Evolutionary conservation across 2,329 filamentous ascomycete species (phyloP), one percentile per base, ranked within the genome.

Genomic region (Neonectria punicea): DNA sequence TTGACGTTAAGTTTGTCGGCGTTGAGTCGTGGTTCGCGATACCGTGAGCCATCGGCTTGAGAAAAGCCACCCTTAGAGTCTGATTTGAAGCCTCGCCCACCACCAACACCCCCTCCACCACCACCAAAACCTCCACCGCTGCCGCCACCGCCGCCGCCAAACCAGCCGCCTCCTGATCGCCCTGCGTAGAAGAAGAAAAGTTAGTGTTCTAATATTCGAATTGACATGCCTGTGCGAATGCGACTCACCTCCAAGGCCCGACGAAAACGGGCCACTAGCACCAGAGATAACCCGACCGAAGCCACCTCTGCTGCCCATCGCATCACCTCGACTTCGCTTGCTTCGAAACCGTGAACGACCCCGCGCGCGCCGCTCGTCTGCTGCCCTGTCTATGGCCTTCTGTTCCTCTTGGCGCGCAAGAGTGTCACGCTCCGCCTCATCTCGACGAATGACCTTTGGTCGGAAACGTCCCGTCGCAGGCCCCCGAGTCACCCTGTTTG

Each of bases 1-100:
- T 82, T 77, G 53, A 75, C 72, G 69, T 85, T 85, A 53, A 89
- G 84, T 61, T 83, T 81, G 70, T 89, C 86, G 68, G 86, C 84
- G 69, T 89, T 87, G 73, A 89, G 85, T 75, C 87, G 79, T 36
- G 80, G 70, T 66, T 87, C 84, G 63, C 80, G 77, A 61, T 73
- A 70, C 36, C 73, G 67, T 53, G 70, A 68, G 18, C 71, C 68
- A 16, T 75, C 73, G 18, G 74, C 76, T 50, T 82, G 78, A 41
- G 77, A 76, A 63, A 84, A 83, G 44, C 78, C 80, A 62, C 68
- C 53, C 59, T 78, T 81, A 46, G 74, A 75, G 57, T 84, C 79
- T 49, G 76, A 72, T 58, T 79, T 81, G 36, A 70, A 63, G 5
- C 64, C 62, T 63, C 71, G 66, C 46, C 74, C 74, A 36, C 69